A percentile compares a stretch with the other conserved stretches of the same genome.
phyloP scores from a whole-genome alignment of 495 filamentous ascomycete genomes.

The Lophiotrema nucula region DNA sequence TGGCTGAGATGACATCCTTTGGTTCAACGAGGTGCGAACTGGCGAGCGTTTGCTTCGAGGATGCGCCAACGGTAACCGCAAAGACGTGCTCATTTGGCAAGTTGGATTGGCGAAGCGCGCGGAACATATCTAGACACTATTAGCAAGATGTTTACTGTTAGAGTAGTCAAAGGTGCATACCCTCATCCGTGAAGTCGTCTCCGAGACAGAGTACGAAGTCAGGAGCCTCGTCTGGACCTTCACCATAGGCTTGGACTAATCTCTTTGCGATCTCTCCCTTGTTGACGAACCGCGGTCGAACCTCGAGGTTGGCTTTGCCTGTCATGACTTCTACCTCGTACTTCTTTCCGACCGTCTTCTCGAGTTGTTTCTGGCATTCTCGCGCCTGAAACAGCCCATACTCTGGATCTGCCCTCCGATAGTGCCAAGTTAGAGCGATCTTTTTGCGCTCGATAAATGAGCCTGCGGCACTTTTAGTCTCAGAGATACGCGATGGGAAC shows the following conservation, averaged over 20 bases:
- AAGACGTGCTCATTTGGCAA: slow-evolving; percentile 68
- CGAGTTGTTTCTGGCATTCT: slow-evolving; percentile 73
- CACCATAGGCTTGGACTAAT: slow-evolving; percentile 66
- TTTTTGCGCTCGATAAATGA: slow-evolving; percentile 91
- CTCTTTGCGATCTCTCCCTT: slow-evolving; percentile 89
- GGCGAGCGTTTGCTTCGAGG: slow-evolving; percentile 81
- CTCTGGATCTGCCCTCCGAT: slow-evolving; percentile 82
- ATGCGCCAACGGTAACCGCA: slow-evolving; percentile 82
- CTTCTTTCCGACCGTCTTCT: slow-evolving; percentile 66
- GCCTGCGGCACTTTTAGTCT: slow-evolving; percentile 44
- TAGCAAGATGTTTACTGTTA: slow-evolving; percentile 3
- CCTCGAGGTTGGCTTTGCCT: slow-evolving; percentile 93
- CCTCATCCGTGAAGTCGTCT: slow-evolving; percentile 97
- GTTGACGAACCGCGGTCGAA: slow-evolving; percentile 93
- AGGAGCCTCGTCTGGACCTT: slow-evolving; percentile 48
- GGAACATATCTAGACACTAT: slow-evolving; percentile 47
- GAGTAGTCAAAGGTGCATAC: too few species aligned
- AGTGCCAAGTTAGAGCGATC: slow-evolving; percentile 95
- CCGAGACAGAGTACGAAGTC: slow-evolving; percentile 87
- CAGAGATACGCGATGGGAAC: not conserved
- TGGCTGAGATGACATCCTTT: slow-evolving; percentile 75
- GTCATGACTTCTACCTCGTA: slow-evolving; percentile 93
- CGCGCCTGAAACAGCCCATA: slow-evolving; percentile 71
- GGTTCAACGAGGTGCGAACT: slow-evolving; percentile 86
- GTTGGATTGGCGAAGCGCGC: slow-evolving; percentile 43